Evolutionary conservation across 2,329 filamentous ascomycete genomes (phyloP).

Genomic region (Capronia americana): DNA sequence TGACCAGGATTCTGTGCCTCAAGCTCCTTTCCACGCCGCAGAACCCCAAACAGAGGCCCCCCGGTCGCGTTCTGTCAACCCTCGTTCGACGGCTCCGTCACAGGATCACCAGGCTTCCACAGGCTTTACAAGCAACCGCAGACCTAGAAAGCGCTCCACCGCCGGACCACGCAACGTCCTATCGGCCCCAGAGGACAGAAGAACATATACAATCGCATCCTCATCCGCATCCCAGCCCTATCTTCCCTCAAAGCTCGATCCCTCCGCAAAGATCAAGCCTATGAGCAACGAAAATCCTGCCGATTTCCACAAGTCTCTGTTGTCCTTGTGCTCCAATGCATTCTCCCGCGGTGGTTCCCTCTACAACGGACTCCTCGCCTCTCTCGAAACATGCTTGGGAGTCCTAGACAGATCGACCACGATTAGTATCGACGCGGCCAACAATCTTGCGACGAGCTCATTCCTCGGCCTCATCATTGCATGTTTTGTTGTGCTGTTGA

Average conservation of each 20-base stretch:
- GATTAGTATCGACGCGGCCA: neutral
- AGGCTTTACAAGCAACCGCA: neutral
- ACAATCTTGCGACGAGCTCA: conserved; percentile 1
- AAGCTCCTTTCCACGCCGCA: neutral
- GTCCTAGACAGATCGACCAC: neutral
- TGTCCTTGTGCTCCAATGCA: neutral
- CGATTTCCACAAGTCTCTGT: neutral
- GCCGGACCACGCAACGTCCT: neutral
- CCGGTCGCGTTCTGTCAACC: neutral
- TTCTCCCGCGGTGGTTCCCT: neutral
- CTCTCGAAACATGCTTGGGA: neutral
- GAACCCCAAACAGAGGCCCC: neutral
- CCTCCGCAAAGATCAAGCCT: neutral
- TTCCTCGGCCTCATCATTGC: neutral
- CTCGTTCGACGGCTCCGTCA: neutral
- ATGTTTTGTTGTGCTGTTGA: neutral
- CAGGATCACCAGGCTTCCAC: neutral
- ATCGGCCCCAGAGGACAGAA: neutral
- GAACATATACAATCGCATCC: neutral
- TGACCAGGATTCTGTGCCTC: neutral
- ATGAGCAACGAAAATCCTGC: neutral
- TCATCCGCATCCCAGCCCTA: neutral
- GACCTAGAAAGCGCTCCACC: neutral
- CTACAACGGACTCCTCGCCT: neutral
- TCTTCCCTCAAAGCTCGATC: neutral